phyloP scores from a whole-genome alignment of 208 protist genomes.

The Trypanosoma cruzi region DNA sequence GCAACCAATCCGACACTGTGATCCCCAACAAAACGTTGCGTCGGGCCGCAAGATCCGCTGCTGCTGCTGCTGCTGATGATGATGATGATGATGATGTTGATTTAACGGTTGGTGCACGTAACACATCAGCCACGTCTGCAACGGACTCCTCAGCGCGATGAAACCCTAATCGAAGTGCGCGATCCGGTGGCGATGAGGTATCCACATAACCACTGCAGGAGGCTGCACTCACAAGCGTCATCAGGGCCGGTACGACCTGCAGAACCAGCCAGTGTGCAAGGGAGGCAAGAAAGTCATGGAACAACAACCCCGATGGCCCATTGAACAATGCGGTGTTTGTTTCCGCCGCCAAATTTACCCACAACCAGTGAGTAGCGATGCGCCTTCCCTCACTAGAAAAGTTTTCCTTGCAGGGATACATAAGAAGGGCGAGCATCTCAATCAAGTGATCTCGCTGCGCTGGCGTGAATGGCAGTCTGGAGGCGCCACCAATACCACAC shows the following conservation, averaged over 20 bases:
- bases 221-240: slow-evolving; percentile 1
- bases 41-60: background rate
- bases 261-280: slow-evolving; percentile 16
- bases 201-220: background rate
- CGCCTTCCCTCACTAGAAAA: background rate
- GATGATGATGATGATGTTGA: too few relatives aligned
- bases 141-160: background rate
- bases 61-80: too few relatives aligned
- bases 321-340: background rate
- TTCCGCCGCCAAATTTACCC: background rate
- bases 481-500: background rate
- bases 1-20: slow-evolving; percentile 1
- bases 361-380: slow-evolving; percentile 3
- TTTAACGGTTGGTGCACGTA: background rate
- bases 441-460: slow-evolving; percentile 8
- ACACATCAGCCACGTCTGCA: background rate
- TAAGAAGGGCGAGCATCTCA: slow-evolving; percentile 10
- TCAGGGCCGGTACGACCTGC: slow-evolving; percentile 2
- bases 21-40: background rate
- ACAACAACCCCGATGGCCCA: slow-evolving; percentile 4
- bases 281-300: slow-evolving; percentile 17
- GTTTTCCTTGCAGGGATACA: background rate
- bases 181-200: background rate
- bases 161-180: slow-evolving; percentile 10
- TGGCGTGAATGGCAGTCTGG: background rate